Base-by-base conservation (phyloP, 2,329 filamentous ascomycete genomes). In the Pezicula radicicola region DNA sequence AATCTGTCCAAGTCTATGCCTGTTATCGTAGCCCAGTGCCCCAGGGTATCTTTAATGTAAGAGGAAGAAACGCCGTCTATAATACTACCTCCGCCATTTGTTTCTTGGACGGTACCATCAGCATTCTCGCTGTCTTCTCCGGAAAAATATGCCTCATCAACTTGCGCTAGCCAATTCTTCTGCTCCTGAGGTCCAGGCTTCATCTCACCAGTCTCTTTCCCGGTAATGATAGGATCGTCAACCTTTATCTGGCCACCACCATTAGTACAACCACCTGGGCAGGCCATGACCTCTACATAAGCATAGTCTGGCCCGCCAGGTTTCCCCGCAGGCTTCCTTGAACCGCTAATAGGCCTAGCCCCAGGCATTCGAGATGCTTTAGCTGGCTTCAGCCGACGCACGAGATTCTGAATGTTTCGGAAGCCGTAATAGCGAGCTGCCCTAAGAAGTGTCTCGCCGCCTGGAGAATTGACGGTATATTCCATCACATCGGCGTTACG, bases 241-340 rank as follows among this genome's bases (percentile, higher is more conserved):
- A 90, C 83, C 66, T 96, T 96, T 67, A 99, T 86, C 74, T 99
- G 94, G 1, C 94, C 94, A 36, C 94, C 94, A 2, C 94, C 94
- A 63, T 99, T 99, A 50, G 94, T 99, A 73, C 94, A 99, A 3
- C 94, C 94, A n/a, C 94, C 94, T 0, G 94, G 94, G 69, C 94
- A 99, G 13, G 94, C 94, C 94, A 99, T 99, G 53, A 99, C 94
- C 72, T 99, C 94, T 27, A 97, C 89, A 70, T 96, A 97, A n/a
- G 88, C 81, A 68, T 92, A 92, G 35, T 96, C 90, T 6, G 81
- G 70, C 5, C 72, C 70, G 16, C 70, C 67, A 16, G 68, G 49
- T 60, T 80, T 80, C 6, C 73, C 80, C 15, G 69, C 73, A 6
- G 75, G 76, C 55, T 75, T 79, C 52, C 79, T 78, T 41, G 74